A percentile compares a stretch with the other conserved stretches of the same genome.
These are phyloP conservation scores for Yarrowia sp. DNA, from an alignment of 805 yeast species.

Conservation along the genomic window DNA sequence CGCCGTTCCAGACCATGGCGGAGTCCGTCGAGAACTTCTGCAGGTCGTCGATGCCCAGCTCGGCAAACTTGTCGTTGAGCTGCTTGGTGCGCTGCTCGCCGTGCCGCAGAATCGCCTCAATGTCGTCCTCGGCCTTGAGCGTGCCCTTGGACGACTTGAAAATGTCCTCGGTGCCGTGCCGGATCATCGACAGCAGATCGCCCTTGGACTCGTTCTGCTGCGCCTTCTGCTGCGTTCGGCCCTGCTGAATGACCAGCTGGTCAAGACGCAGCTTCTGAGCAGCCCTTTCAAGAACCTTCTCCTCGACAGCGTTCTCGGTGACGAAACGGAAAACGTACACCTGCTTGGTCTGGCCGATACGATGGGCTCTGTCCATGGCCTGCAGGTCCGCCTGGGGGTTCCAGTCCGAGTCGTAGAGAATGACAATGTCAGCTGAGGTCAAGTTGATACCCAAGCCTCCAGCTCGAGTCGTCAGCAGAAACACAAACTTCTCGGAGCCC, in stretches of 20 bases:
- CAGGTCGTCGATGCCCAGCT: constrained; percentile 86
- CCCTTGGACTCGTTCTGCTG: constrained; percentile 44
- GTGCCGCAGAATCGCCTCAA: constrained; percentile 73
- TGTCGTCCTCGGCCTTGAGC: constrained; percentile 57
- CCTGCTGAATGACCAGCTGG: constrained; percentile 94
- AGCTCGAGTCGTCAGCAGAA: constrained; percentile 88
- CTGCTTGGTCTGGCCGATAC: constrained; percentile 96
- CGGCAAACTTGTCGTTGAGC: constrained; percentile 76
- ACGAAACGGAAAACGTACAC: constrained; percentile 90
- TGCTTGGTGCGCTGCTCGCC: constrained; percentile 81
- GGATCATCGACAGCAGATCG: constrained; percentile 91
- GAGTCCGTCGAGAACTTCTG: constrained; percentile 87
- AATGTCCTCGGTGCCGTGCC: constrained; percentile 90
- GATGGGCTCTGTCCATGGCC: constrained; percentile 97
- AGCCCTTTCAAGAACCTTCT: constrained; percentile 92
- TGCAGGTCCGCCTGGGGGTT: constrained; percentile 97
- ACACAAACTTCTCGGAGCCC: constrained; percentile 76
- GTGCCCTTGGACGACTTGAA: constrained; percentile 51
- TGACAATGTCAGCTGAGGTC: constrained; percentile 87
- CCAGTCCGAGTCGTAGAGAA: constrained; percentile 92
- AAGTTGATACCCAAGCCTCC: constrained; percentile 95
- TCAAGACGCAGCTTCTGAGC: constrained; percentile 90
- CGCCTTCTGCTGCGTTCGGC: constrained; percentile 55
- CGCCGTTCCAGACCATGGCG: constrained; percentile 97
- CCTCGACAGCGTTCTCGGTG: constrained; percentile 94